Evolutionary conservation across 176 grass and related monocot genomes (phyloP), one percentile per base, ranked within the genome.

Genomic region (Hordeum marinum): DNA sequence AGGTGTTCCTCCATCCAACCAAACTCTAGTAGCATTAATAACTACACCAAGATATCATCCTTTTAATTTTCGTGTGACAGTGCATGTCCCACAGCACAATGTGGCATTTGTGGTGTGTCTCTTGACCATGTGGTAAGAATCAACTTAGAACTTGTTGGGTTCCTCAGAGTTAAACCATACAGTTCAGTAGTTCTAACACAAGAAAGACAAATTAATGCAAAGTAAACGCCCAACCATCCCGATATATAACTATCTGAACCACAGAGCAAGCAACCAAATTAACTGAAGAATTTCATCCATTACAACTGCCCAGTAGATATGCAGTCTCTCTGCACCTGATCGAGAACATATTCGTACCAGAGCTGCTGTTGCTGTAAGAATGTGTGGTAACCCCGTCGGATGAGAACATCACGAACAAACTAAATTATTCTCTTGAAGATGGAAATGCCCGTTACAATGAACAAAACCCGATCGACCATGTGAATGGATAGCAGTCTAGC

Each of bases 171-270:
- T 1, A 24, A 62, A 15, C 3, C 59, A 20, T 21, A 34, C 7
- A 11, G 20, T 85, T 72, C 52, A 70, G 27, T 82, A 58, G 46
- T 32, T 76, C 9, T 27, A 36, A 71, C 54, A 71, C 26, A 62
- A 63, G 55, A 27, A 73, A 62, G 9, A 40, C 3, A 72, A 15
- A 27, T 3, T 31, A 65, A 5, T n/a, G 23, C 8, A 40, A 70
- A 77, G 11, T 34, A 66, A 75, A 62, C 48, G 10, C 20, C 59
- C 17, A 37, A 84, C 54, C 75, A 88, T 32, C 43, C 43, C 74
- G 5, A 34, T 46, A 46, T 9, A 80, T 9, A 80, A 27, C 5
- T 48, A 17, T 80, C 21, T 58, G 34, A 18, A 74, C 3, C 45
- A 80, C 50, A 35, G 7, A 60, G 2, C 17, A 26, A 36, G 1